phyloP scores from a whole-genome alignment of 2,329 filamentous ascomycete genomes.

The Stemphylium beticola region DNA sequence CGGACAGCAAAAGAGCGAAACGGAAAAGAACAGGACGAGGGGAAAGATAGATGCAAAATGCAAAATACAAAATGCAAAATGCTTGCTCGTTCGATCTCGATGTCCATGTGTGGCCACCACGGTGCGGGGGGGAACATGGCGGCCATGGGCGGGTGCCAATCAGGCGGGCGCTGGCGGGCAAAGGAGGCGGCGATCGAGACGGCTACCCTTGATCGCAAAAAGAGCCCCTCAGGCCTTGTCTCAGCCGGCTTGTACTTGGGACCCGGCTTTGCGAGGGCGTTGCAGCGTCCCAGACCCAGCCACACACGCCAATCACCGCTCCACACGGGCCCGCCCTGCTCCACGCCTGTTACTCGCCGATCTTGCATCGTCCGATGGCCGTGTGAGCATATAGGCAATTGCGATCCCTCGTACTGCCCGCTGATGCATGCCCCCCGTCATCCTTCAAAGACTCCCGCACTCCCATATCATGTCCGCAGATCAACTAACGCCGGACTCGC shows the following conservation, averaged over 20 bases:
- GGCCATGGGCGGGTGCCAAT: background rate
- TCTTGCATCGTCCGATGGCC: conserved; percentile 16
- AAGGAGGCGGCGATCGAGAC: conserved; percentile 9
- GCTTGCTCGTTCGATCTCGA: background rate
- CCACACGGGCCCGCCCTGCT: conserved; percentile 2
- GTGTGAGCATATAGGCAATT: conserved; percentile 19
- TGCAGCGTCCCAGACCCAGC: conserved; percentile 7
- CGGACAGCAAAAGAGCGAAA: background rate
- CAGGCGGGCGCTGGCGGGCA: background rate
- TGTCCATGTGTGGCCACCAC: no score
- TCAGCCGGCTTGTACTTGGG: background rate
- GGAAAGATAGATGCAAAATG: background rate
- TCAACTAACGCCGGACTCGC: conserved; percentile 16
- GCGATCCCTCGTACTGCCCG: conserved; percentile 14
- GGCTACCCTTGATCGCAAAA: conserved; percentile 4
- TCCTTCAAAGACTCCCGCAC: background rate
- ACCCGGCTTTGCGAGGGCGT: conserved; percentile 10
- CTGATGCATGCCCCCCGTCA: conserved; percentile 18
- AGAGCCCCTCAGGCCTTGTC: conserved; percentile 3
- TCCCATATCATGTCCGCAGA: conserved; percentile 23
- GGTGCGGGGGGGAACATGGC: no score
- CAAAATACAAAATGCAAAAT: background rate
- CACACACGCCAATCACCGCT: conserved; percentile 17
- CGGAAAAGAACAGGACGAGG: background rate
- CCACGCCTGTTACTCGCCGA: conserved; percentile 6